phyloP scores from a whole-genome alignment of 192 early-diverging fungal genomes.

The Dimargaris cristalligena region DNA sequence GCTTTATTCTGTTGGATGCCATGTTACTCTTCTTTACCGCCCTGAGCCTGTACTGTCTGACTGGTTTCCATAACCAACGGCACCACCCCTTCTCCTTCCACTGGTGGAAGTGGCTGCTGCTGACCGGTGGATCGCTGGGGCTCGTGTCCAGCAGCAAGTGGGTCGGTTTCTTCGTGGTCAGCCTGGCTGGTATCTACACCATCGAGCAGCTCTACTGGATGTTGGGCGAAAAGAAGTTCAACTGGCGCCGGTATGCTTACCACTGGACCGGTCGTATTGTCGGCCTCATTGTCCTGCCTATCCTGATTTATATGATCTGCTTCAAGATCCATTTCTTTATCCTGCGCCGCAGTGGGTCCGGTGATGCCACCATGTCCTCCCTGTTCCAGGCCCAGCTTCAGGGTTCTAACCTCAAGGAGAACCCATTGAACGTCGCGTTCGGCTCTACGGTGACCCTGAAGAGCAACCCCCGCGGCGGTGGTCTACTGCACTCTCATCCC shows the following conservation, averaged over 20 bases:
- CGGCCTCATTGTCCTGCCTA: constrained; percentile 68
- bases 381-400: constrained; percentile 86
- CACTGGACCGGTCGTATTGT: constrained; percentile 76
- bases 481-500: constrained; percentile 85
- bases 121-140: constrained; percentile 79
- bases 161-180: constrained; percentile 88
- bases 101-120: constrained; percentile 81
- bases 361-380: constrained; percentile 87
- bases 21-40: constrained; percentile 85
- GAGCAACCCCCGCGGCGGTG: constrained; percentile 65
- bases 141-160: constrained; percentile 84
- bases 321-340: constrained; percentile 84
- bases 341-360: constrained; percentile 59
- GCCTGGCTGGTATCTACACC: constrained; percentile 80
- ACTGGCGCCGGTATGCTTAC: constrained; percentile 36
- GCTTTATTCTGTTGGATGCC: constrained; percentile 89
- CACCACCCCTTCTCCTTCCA: constrained; percentile 55
- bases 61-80: constrained; percentile 59
- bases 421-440: constrained; percentile 81
- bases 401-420: constrained; percentile 59
- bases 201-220: constrained; percentile 85
- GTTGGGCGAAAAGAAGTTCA: constrained; percentile 54
- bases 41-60: constrained; percentile 44
- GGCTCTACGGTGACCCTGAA: constrained; percentile 81
- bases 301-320: constrained; percentile 60